Base-by-base conservation (phyloP, 169 alveolate genomes). In the Plasmodium inui region DNA sequence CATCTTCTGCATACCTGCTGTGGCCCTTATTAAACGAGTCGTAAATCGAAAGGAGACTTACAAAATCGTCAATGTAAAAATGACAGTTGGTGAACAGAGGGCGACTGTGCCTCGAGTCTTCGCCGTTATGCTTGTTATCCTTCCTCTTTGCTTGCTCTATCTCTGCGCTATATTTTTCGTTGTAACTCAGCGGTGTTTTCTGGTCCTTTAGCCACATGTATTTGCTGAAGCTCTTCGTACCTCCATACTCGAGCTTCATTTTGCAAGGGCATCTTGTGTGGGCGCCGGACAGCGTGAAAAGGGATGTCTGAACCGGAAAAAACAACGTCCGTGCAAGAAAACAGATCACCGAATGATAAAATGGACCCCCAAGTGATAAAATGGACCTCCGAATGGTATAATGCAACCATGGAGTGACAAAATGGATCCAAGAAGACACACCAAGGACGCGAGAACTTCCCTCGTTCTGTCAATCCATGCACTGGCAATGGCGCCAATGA, bases 61-160 rank as follows among this genome's bases (percentile, higher is more conserved):
- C 88, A 76, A 88, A 79, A 79, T 88, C 94, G 70, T 88, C 94
- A 88, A 88, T 88, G 39, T 88, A 88, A 78, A 88, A 88, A 88
- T 88, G 78, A 46, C 94, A 88, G 19, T 88, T 72, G 74, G 19
- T 46, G 41, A 88, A 88, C 70, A 88, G 46, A 28, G 70, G 71
- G 28, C 83, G 44, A n/a, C 8, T 73, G 26, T 28, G 78, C 46
- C 67, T 28, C 19, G 30, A 78, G 17, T 78, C 80, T 34, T 72
- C 78, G 28, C 17, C 53, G 46, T 82, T 61, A 61, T 26, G 34
- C 37, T 26, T 78, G n/a, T 46, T 46, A 12, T 46, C 4, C n/a
- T 12, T 46, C 12, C 12, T n/a, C n/a, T 46, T n/a, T n/a, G 57
- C 57, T 12, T 46, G n/a, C 61, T 78, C 88, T 78, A 88, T 88